Percentiles rank a stretch among this genome's conserved stretches.
Evolutionary conservation across 768 basidiomycete genomes (phyloP).

Genomic region (Hygrophorus russula): DNA sequence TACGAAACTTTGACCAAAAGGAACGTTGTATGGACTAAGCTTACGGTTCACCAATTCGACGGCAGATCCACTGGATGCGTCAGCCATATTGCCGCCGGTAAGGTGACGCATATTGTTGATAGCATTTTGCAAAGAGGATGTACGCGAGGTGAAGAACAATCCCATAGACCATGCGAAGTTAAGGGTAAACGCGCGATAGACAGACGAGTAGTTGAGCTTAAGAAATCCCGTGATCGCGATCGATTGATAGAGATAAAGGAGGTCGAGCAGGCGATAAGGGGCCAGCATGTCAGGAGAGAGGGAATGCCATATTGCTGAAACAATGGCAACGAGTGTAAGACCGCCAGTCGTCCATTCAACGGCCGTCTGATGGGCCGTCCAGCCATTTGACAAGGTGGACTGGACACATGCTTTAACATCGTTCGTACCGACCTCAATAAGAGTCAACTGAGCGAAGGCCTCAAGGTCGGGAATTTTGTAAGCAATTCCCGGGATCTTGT

Average conservation of each 20-base stretch:
- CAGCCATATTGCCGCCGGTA: conserved; percentile 69
- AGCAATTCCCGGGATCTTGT: conserved; percentile 64
- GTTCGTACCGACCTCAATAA: conserved; percentile 59
- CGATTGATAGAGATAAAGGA: conserved; percentile 76
- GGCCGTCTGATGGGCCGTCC: conserved; percentile 61
- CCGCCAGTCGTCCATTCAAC: conserved; percentile 74
- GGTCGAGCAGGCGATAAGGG: conserved; percentile 71
- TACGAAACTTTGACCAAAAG: not conserved
- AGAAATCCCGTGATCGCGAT: conserved; percentile 74
- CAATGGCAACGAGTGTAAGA: conserved; percentile 47
- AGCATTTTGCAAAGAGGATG: conserved; percentile 56
- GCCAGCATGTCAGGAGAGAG: conserved; percentile 43
- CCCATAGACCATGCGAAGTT: conserved; percentile 91
- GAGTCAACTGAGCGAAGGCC: conserved; percentile 71
- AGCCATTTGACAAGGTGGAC: conserved; percentile 85
- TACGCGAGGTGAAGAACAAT: conserved; percentile 42
- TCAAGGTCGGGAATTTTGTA: conserved; percentile 88
- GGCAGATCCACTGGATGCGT: conserved; percentile 46
- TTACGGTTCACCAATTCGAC: conserved; percentile 73
- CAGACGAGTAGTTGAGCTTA: conserved; percentile 77
- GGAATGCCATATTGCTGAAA: conserved; percentile 58
- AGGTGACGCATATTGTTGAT: conserved; percentile 75
- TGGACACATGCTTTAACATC: conserved; percentile 82
- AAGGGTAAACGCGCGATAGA: conserved; percentile 69
- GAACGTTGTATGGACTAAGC: conserved; percentile 65